Conservation (phyloP, 306 rosid species). For the Dalbergia oliveri region DNA sequence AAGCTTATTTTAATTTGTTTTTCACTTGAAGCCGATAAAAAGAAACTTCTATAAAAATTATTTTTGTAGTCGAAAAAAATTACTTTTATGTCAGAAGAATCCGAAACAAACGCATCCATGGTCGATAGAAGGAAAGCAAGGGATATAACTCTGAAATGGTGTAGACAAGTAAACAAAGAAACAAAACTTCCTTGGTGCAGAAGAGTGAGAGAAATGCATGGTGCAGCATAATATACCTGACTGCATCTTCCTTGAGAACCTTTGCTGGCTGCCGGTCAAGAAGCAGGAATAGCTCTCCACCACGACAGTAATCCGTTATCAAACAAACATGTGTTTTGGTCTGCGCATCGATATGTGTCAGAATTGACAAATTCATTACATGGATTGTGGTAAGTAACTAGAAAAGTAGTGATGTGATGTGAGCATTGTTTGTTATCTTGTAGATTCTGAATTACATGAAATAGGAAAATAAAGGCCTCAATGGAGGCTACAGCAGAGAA, state of each 20-base stretch:
- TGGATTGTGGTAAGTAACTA: neutral
- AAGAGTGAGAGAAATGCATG: too few relatives aligned
- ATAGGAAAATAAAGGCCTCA: neutral
- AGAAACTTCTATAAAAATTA: too few relatives aligned
- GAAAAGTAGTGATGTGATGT: neutral
- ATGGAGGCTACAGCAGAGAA: neutral
- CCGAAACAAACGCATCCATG: neutral
- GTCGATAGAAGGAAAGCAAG: neutral
- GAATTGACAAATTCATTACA: constrained; percentile 5
- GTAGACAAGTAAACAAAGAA: neutral
- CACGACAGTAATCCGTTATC: constrained; percentile 93
- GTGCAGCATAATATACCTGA: constrained; percentile 62
- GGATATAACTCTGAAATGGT: neutral
- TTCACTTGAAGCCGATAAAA: too few relatives aligned
- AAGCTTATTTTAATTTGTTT: too few relatives aligned
- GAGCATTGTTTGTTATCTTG: neutral
- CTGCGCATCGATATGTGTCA: constrained; percentile 39
- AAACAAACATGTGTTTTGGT: constrained; percentile 72
- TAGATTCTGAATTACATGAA: neutral
- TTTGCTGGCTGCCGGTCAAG: constrained; percentile 89
- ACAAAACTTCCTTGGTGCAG: neutral
- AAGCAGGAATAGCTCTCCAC: constrained; percentile 94
- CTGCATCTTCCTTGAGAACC: constrained; percentile 89
- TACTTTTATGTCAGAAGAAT: too few relatives aligned
- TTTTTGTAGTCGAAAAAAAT: too few relatives aligned